These are phyloP conservation scores for Cornus suecica DNA, from an alignment of 148 eudicot genomes.

Conservation along the genomic window DNA sequence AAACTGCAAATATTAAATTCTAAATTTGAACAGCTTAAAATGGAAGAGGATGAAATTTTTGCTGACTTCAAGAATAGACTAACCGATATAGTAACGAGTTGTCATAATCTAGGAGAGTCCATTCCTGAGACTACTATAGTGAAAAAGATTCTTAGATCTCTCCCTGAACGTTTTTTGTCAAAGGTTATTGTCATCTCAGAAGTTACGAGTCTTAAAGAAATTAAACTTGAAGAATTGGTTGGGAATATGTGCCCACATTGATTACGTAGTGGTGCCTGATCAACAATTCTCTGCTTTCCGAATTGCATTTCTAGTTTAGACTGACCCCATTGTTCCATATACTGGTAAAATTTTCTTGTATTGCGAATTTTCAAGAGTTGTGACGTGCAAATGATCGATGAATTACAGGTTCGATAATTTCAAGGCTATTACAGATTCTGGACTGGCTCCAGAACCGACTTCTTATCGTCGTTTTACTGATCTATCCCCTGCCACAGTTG, in stretches of 20 bases:
- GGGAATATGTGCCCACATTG: not conserved
- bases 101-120: too few species aligned
- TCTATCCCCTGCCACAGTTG: constrained; percentile 63
- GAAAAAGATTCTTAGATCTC: too few species aligned
- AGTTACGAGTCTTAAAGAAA: too few species aligned
- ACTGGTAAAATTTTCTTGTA: not conserved
- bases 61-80: too few species aligned
- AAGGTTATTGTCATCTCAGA: too few species aligned
- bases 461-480: constrained; percentile 75
- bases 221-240: too few species aligned
- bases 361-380: not conserved
- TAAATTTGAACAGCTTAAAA: too few species aligned
- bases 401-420: constrained; percentile 79
- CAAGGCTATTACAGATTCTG: constrained; percentile 82
- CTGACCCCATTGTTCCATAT: not conserved
- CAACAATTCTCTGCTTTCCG: not conserved
- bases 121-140: too few species aligned
- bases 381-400: not conserved
- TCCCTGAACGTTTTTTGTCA: too few species aligned
- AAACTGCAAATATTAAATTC: too few species aligned
- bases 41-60: too few species aligned
- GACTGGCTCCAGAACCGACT: constrained; percentile 81
- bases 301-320: not conserved
- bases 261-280: not conserved
- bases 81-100: too few species aligned